Percentiles rank a stretch among this genome's conserved stretches.
phyloP scores from a whole-genome alignment of 306 rosid genomes.

The Cucurbita moschata region DNA sequence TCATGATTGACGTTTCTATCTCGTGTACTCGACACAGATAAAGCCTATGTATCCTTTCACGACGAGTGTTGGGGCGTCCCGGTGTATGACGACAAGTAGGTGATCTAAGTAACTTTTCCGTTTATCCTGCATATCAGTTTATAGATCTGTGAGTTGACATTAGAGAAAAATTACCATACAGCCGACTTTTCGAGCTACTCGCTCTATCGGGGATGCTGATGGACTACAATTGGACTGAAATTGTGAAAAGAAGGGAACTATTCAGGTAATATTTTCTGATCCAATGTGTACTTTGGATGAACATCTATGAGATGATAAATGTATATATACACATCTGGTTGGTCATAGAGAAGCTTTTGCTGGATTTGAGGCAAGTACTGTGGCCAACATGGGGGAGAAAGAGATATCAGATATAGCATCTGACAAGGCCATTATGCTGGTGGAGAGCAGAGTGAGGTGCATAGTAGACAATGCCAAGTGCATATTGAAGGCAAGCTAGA shows the following conservation, averaged over 20 bases:
- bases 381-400: conserved; percentile 81
- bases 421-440: conserved; percentile 49
- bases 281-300: neutral
- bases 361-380: conserved; percentile 57
- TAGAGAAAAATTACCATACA: conserved; percentile 15
- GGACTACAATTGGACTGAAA: conserved; percentile 98
- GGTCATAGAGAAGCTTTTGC: conserved; percentile 54
- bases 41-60: conserved; percentile 71
- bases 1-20: neutral
- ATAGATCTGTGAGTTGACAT: neutral
- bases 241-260: conserved; percentile 66
- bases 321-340: neutral
- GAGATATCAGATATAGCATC: conserved; percentile 61
- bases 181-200: conserved; percentile 91
- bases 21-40: conserved; percentile 32
- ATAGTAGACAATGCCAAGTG: conserved; percentile 83
- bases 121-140: neutral
- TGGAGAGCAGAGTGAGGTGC: conserved; percentile 76
- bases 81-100: conserved; percentile 76
- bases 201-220: conserved; percentile 90
- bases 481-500: conserved; percentile 59
- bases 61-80: conserved; percentile 99
- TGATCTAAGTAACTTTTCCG: neutral
- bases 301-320: neutral
- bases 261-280: conserved; percentile 35